These are phyloP conservation scores for Metschnikowia amazonensis DNA, from an alignment of 805 yeast genomes.

Conservation along the genomic window DNA sequence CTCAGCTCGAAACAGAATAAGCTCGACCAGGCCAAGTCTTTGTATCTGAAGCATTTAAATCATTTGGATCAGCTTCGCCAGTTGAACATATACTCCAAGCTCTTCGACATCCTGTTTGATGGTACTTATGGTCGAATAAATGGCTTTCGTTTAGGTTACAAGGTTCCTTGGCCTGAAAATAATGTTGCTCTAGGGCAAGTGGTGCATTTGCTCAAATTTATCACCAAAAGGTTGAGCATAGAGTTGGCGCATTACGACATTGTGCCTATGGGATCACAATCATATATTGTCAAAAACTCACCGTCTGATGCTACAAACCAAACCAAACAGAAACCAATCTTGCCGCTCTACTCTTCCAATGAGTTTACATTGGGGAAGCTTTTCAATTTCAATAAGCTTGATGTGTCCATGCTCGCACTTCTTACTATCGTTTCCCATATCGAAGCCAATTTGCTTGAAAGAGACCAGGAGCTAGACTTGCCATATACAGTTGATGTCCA, in stretches of 20 bases:
- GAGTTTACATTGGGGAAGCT: constrained; percentile 68
- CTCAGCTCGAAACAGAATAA: constrained; percentile 49
- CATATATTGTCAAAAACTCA: constrained; percentile 58
- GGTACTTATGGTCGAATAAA: constrained; percentile 74
- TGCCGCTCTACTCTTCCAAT: constrained; percentile 65
- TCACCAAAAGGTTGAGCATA: constrained; percentile 53
- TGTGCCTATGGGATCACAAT: constrained; percentile 80
- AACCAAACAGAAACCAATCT: constrained; percentile 30
- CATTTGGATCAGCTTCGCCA: constrained; percentile 69
- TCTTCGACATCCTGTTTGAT: constrained; percentile 79
- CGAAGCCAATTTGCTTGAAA: constrained; percentile 38
- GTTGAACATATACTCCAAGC: constrained; percentile 77
- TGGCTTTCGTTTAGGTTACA: constrained; percentile 73
- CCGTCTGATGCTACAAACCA: constrained; percentile 12
- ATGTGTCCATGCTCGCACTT: constrained; percentile 75
- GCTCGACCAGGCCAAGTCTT: constrained; percentile 58
- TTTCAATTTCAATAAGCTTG: constrained; percentile 72
- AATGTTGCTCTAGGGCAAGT: constrained; percentile 91
- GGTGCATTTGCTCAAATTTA: constrained; percentile 62
- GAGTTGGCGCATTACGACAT: constrained; percentile 57
- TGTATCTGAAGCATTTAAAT: constrained; percentile 57
- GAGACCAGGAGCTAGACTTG: constrained; percentile 55
- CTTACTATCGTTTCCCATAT: constrained; percentile 58
- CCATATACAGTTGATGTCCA: constrained; percentile 63
- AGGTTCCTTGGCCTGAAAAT: constrained; percentile 85